Conservation (phyloP, 2,329 filamentous ascomycete genomes). For the Trichoderma sp. region DNA sequence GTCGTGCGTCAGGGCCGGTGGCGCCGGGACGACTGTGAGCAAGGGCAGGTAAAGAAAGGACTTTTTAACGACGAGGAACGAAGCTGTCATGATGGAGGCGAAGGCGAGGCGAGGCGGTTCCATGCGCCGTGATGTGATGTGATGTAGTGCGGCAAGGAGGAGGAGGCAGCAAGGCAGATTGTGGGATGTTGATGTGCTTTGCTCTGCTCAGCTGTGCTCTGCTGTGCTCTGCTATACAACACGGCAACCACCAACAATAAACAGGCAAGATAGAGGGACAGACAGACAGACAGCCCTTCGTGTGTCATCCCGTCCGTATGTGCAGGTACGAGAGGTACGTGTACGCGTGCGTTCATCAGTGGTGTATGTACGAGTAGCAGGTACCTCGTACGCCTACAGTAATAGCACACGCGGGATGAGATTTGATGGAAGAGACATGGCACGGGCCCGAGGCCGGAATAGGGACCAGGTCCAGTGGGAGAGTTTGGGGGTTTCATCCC, state of each 20-base stretch:
- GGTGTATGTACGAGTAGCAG: neutral
- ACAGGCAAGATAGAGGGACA: neutral
- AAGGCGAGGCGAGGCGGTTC: neutral
- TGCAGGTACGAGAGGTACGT: neutral
- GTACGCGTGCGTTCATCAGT: neutral
- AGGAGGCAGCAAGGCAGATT: neutral
- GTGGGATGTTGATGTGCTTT: neutral
- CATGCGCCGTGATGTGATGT: neutral
- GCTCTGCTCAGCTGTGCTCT: neutral
- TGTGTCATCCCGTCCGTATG: neutral
- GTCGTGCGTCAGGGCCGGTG: constrained; percentile 14
- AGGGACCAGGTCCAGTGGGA: neutral
- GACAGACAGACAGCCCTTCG: neutral
- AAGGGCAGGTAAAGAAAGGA: neutral
- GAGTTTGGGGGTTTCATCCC: neutral
- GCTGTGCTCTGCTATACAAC: neutral
- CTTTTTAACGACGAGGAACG: neutral
- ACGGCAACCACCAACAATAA: neutral
- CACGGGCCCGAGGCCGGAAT: neutral
- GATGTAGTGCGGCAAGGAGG: neutral
- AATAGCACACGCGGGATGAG: neutral
- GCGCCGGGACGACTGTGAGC: neutral
- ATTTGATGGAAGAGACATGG: neutral
- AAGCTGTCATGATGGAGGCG: neutral
- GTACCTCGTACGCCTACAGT: neutral